Percentiles rank a stretch among this genome's conserved stretches.
These are phyloP conservation scores for Coemansia brasiliensis DNA, from an alignment of 192 early-diverging fungal genomes.

Conservation along the genomic window DNA sequence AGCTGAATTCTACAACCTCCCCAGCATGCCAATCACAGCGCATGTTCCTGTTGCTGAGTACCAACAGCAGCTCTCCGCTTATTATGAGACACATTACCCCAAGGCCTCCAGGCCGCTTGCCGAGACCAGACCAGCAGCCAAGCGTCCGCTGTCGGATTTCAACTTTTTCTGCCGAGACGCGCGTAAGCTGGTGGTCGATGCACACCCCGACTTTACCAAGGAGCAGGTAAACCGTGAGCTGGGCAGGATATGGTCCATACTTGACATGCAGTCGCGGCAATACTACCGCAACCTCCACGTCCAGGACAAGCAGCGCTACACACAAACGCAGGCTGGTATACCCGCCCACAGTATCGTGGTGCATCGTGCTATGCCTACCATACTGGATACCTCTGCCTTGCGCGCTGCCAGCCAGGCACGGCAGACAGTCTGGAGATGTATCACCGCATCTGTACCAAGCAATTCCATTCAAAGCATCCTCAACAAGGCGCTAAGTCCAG, in stretches of 20 bases:
- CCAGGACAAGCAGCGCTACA: conserved; percentile 39
- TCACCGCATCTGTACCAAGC: conserved; percentile 9
- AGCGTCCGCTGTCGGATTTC: conserved; percentile 47
- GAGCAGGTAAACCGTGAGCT: conserved; percentile 51
- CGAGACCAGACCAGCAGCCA: conserved; percentile 8
- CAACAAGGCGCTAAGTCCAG: conserved; percentile 8
- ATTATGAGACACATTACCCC: not conserved
- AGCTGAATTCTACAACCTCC: not conserved
- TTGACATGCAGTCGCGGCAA: conserved; percentile 31
- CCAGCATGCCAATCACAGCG: no score
- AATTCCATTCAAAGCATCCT: conserved; percentile 38
- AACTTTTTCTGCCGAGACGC: conserved; percentile 52
- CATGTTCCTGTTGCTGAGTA: not conserved
- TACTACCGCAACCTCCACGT: conserved; percentile 41
- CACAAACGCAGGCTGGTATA: conserved; percentile 6
- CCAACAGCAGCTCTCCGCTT: not conserved
- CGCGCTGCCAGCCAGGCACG: conserved; percentile 4
- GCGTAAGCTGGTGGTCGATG: conserved; percentile 44
- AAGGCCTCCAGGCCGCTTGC: not conserved
- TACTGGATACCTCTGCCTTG: not conserved
- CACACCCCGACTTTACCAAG: conserved; percentile 42
- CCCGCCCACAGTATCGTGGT: not conserved
- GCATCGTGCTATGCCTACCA: not conserved
- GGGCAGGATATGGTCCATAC: conserved; percentile 41
- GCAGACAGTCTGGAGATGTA: conserved; percentile 17